phyloP scores from a whole-genome alignment of 208 protist species.

The Lotmaria passim region DNA sequence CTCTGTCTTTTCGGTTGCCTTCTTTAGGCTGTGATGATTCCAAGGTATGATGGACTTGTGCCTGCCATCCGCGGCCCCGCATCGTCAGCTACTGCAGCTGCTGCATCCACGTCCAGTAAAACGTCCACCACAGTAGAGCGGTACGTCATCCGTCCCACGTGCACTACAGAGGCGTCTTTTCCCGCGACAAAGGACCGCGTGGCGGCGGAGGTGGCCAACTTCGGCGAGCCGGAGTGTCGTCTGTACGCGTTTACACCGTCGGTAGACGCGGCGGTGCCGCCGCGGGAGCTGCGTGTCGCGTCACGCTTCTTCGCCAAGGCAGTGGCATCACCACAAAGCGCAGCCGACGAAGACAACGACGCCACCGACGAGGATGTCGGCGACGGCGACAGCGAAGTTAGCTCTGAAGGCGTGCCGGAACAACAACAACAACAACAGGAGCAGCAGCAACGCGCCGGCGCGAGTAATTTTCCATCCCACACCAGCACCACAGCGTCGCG shows the following conservation, averaged over 20 bases:
- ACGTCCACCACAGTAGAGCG: constrained; percentile 2
- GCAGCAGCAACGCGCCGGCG: background rate
- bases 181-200: background rate
- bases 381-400: background rate
- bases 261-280: constrained; percentile 26
- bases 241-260: constrained; percentile 38
- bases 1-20: no score
- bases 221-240: constrained; percentile 17
- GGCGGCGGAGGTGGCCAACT: no score
- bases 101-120: background rate
- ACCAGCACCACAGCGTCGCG: background rate
- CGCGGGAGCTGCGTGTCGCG: constrained; percentile 26
- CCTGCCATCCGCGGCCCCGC: constrained; percentile 26
- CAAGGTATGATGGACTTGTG: constrained; percentile 36
- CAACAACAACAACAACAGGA: background rate
- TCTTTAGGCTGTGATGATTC: constrained; percentile 28
- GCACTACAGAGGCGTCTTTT: background rate
- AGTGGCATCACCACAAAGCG: background rate
- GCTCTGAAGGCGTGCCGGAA: background rate
- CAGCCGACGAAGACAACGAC: background rate
- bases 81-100: background rate
- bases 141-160: constrained; percentile 11
- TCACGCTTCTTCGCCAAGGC: constrained; percentile 31
- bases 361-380: constrained; percentile 14
- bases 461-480: background rate